Conservation (phyloP, 257 asterid species). For the Anisodus acutangulus region DNA sequence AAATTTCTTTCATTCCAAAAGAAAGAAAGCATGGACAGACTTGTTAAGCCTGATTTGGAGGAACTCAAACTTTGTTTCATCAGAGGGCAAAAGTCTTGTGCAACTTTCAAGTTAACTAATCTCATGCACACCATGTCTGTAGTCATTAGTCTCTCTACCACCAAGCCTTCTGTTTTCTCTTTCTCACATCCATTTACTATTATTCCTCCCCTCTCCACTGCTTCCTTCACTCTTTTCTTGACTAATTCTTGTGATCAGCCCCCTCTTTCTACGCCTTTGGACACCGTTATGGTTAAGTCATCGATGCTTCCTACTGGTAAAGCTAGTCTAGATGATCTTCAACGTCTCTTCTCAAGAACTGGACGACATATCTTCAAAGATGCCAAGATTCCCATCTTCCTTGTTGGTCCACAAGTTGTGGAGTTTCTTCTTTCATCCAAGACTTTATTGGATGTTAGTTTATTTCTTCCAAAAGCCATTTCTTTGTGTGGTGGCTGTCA, state of each 20-base stretch:
- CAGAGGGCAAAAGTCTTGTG: constrained; percentile 52
- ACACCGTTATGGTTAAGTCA: constrained; percentile 54
- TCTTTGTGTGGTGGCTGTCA: constrained; percentile 56
- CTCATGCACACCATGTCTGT: constrained; percentile 94
- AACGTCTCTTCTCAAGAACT: constrained; percentile 61
- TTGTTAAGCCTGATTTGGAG: constrained; percentile 64
- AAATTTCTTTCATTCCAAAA: background rate
- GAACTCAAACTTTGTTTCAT: constrained; percentile 48
- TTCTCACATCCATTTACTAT: constrained; percentile 54
- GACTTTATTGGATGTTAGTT: constrained; percentile 41
- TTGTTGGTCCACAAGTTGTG: constrained; percentile 62
- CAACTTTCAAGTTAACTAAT: constrained; percentile 63
- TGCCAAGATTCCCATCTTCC: constrained; percentile 54
- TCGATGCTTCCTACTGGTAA: constrained; percentile 84
- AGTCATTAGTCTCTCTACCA: constrained; percentile 67
- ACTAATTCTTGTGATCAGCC: constrained; percentile 49
- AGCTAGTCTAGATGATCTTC: constrained; percentile 69
- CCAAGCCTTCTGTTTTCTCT: constrained; percentile 55
- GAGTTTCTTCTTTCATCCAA: constrained; percentile 53
- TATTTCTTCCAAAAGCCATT: constrained; percentile 52
- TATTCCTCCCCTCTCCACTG: constrained; percentile 68
- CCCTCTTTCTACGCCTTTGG: constrained; percentile 57
- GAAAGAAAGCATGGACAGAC: constrained; percentile 53
- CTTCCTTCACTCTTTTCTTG: constrained; percentile 48
- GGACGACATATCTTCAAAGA: constrained; percentile 75